These are phyloP conservation scores for Cardamine chenopodiifolia DNA, from an alignment of 345 rosid species.

Conservation along the genomic window DNA sequence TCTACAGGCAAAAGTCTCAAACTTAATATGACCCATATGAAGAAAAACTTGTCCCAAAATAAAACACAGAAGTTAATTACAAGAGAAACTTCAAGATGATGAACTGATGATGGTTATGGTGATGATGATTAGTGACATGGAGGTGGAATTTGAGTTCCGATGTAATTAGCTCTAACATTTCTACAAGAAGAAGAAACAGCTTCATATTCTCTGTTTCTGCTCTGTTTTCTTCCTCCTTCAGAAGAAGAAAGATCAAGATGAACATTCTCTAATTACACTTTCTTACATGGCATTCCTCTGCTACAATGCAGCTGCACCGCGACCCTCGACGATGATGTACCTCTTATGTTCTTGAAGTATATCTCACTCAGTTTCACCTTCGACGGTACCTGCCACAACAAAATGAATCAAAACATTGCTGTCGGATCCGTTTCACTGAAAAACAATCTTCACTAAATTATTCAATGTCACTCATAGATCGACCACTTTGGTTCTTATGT, in stretches of 20 bases:
- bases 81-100: slow-evolving; percentile 16
- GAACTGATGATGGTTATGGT: slow-evolving; percentile 1
- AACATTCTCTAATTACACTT: slow-evolving; percentile 57
- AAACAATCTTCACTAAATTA: neutral
- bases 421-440: slow-evolving; percentile 5
- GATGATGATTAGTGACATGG: slow-evolving; percentile 45
- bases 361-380: slow-evolving; percentile 54
- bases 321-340: slow-evolving; percentile 49
- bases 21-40: slow-evolving; percentile 21
- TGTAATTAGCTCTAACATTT: slow-evolving; percentile 56
- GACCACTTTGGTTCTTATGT: neutral
- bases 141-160: slow-evolving; percentile 61
- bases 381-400: slow-evolving; percentile 44
- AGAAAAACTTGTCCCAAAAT: slow-evolving; percentile 21
- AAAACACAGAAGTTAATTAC: slow-evolving; percentile 8
- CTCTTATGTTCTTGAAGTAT: slow-evolving; percentile 57
- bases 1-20: slow-evolving; percentile 6
- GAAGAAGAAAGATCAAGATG: slow-evolving; percentile 49
- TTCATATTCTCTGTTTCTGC: slow-evolving; percentile 36
- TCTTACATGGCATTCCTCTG: slow-evolving; percentile 52
- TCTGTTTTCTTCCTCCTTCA: slow-evolving; percentile 4
- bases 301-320: slow-evolving; percentile 60
- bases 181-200: slow-evolving; percentile 52
- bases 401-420: slow-evolving; percentile 18
- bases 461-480: neutral